Evolutionary conservation across 2,329 filamentous ascomycete genomes (phyloP).

Genomic region (Acrocalymma vagum): DNA sequence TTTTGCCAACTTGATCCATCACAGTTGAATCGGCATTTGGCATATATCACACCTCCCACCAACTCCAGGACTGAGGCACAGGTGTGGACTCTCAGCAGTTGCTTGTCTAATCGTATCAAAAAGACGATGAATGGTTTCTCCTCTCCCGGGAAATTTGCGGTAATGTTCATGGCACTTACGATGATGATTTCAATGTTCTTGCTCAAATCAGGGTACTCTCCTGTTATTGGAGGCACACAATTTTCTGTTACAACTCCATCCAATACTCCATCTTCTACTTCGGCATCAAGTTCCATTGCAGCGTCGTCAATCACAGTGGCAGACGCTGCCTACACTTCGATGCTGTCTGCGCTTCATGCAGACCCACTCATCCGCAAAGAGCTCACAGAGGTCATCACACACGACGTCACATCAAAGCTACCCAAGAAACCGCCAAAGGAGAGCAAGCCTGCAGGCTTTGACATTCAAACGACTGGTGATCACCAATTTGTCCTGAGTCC

Average conservation of each 20-base stretch:
- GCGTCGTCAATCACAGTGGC: slow-evolving; percentile 5
- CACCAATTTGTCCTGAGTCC: slow-evolving; percentile 62
- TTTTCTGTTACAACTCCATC: no score
- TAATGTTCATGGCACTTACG: slow-evolving; percentile 22
- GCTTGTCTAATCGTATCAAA: no score
- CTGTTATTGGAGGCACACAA: no score
- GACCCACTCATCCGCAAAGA: no score
- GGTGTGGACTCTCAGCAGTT: slow-evolving; percentile 3
- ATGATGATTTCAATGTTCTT: slow-evolving; percentile 25
- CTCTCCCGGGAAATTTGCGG: background rate
- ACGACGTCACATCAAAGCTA: no score
- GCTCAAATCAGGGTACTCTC: slow-evolving; percentile 19
- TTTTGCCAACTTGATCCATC: slow-evolving; percentile 43
- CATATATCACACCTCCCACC: slow-evolving; percentile 39
- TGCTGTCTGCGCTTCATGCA: no score
- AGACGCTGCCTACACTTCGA: no score
- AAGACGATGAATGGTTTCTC: no score
- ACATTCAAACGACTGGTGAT: slow-evolving; percentile 63
- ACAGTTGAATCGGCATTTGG: slow-evolving; percentile 49
- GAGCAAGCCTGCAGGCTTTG: slow-evolving; percentile 53
- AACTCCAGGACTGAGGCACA: background rate
- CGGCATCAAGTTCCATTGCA: background rate
- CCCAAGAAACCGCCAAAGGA: slow-evolving; percentile 17
- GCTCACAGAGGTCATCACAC: no score
- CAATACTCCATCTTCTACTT: background rate